These are phyloP conservation scores for Clonostachys byssicola DNA, from an alignment of 2,329 filamentous ascomycete genomes.

Conservation along the genomic window DNA sequence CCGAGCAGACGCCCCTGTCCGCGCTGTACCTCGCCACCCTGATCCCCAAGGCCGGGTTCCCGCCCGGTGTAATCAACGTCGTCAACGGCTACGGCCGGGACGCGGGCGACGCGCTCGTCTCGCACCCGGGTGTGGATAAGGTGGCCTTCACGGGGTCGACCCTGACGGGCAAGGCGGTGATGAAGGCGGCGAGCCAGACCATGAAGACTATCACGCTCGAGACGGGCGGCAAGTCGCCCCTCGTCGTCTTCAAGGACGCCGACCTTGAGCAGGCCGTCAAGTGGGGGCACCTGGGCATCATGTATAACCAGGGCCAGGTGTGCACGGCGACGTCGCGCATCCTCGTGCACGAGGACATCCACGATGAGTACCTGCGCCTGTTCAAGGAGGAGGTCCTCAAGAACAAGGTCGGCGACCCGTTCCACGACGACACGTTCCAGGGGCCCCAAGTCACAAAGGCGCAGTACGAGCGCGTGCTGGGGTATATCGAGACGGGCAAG, in stretches of 20 bases:
- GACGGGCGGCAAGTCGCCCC: conserved; percentile 55
- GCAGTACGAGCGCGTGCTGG: conserved; percentile 60
- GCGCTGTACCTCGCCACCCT: conserved; percentile 57
- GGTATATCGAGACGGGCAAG: conserved; percentile 47
- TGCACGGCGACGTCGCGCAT: conserved; percentile 53
- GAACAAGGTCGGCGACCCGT: conserved; percentile 20
- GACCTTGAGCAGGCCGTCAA: conserved; percentile 61
- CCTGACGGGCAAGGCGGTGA: conserved; percentile 60
- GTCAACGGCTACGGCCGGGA: conserved; percentile 62
- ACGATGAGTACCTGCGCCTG: conserved; percentile 52
- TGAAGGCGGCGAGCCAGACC: conserved; percentile 59
- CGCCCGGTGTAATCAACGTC: conserved; percentile 68
- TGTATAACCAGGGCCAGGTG: conserved; percentile 51
- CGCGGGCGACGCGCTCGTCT: conserved; percentile 60
- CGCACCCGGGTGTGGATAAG: conserved; percentile 63
- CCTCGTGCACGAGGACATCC: conserved; percentile 48
- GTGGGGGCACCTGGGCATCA: conserved; percentile 25
- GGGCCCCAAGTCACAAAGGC: conserved; percentile 44
- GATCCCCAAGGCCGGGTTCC: conserved; percentile 67
- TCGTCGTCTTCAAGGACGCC: conserved; percentile 54
- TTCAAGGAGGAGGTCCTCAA: conserved; percentile 54
- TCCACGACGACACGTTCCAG: conserved; percentile 18
- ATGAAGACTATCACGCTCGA: conserved; percentile 56
- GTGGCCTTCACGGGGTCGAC: conserved; percentile 71
- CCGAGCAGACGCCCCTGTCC: conserved; percentile 57